Evolutionary conservation across 495 filamentous ascomycete species (phyloP), one percentile per base, ranked within the genome.

Genomic region (Penicillium soppii): DNA sequence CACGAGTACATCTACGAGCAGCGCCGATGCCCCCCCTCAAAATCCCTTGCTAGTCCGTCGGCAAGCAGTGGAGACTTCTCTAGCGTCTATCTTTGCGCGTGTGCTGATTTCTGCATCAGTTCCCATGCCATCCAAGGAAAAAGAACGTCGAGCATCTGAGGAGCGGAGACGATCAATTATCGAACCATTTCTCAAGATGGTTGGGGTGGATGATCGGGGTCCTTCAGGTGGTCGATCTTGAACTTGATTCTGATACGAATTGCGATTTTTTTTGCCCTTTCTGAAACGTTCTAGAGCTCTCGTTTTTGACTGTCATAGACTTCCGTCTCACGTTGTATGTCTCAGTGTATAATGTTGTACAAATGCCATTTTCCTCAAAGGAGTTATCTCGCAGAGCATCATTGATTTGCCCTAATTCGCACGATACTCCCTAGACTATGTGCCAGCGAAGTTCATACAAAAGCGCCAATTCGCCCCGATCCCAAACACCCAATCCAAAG

Each of bases 111-210:
- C 72, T 3, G 13, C 58, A 0, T 41, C 56, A 25, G 61, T 62
- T 5, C 57, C 71, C 1, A 29, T 43, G 10, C 72, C 71, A 0
- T 21, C 61, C 2, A 77, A 72, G 50, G 72, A 75, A 0, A 77
- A 74, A 48, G 74, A 75, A 25, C 64, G 63, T 2, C 67, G 71
- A 2, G 66, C 65, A n/a, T 56, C 61, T 7, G 70, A 77, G 17
- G 72, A 73, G 25, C 56, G 71, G 16, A 74, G 71, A 47, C 62
- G 63, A 40, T 54, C 66, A 15, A 67, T 77, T 22, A 66, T 77
- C 4, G 71, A 77, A 52, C 72, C 74, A 1, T 77, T 77, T 39
- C 53, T 77, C 42, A 75, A 75, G 47, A 68, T 69, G 50, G 60
- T 73, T 41, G 70, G 67, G 8, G 69, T 75, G 16, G 72, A 75